Percentiles rank a stretch among this genome's conserved stretches.
Conservation (phyloP, 257 asterid genomes). For the Anisodus acutangulus region DNA sequence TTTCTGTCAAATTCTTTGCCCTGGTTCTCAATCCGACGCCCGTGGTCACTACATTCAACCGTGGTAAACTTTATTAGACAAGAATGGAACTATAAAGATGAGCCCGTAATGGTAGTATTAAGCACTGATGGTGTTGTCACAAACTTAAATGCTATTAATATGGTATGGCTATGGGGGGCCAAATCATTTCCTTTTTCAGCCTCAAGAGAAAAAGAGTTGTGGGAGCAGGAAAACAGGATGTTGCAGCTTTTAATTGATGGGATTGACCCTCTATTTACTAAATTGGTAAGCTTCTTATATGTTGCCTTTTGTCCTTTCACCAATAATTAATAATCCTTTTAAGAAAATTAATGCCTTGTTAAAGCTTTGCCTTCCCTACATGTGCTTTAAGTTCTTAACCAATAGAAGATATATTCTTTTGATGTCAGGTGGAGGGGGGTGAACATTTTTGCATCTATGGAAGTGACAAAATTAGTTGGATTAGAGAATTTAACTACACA, state of each 20-base stretch:
- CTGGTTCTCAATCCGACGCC: slow-evolving; percentile 60
- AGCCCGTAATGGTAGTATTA: slow-evolving; percentile 59
- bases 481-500: slow-evolving; percentile 46
- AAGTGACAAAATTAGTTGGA: slow-evolving; percentile 62
- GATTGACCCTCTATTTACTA: slow-evolving; percentile 48
- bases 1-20: slow-evolving; percentile 59
- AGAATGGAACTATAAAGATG: slow-evolving; percentile 59
- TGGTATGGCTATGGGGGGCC: slow-evolving; percentile 77
- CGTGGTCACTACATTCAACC: slow-evolving; percentile 56
- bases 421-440: slow-evolving; percentile 57
- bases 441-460: slow-evolving; percentile 62
- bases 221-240: slow-evolving; percentile 53
- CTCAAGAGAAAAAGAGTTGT: slow-evolving; percentile 60
- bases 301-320: neutral
- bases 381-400: no score
- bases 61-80: slow-evolving; percentile 50
- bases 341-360: neutral
- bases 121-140: slow-evolving; percentile 52
- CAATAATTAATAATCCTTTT: neutral
- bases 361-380: neutral
- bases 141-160: slow-evolving; percentile 64
- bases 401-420: neutral
- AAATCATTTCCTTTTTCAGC: slow-evolving; percentile 72
- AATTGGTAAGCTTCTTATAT: slow-evolving; percentile 52
- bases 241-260: slow-evolving; percentile 51